Percentiles rank a stretch among this genome's conserved stretches.
Conservation (phyloP, 257 asterid genomes). For the Fraxinus pennsylvanica region DNA sequence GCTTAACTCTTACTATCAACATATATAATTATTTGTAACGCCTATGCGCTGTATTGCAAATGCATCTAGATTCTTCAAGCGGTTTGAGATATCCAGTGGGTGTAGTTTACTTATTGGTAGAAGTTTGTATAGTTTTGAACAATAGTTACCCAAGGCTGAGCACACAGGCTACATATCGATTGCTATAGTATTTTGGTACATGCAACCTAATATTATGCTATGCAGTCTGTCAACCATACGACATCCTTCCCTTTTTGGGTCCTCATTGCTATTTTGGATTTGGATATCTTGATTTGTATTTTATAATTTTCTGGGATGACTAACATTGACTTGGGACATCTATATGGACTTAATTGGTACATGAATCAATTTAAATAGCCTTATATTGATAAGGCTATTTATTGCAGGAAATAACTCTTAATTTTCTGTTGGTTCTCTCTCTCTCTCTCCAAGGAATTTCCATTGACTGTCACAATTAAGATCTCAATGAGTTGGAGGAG, state of each 20-base stretch:
- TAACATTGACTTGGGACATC: background rate
- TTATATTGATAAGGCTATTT: background rate
- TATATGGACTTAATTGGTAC: background rate
- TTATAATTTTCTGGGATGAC: background rate
- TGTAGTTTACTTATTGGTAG: constrained; percentile 1
- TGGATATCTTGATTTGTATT: background rate
- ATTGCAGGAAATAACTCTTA: background rate
- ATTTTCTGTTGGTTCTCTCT: background rate
- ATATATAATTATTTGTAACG: constrained; percentile 5
- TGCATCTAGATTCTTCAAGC: background rate
- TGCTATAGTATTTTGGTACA: background rate
- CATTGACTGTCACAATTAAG: background rate
- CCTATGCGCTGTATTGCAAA: background rate
- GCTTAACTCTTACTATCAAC: constrained; percentile 1
- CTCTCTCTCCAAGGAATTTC: background rate
- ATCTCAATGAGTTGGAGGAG: background rate
- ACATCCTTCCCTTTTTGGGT: background rate
- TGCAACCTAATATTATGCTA: background rate
- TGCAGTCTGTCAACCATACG: background rate
- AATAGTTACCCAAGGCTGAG: background rate
- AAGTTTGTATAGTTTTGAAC: constrained; percentile 6
- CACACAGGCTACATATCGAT: background rate
- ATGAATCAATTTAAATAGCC: background rate
- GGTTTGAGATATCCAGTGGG: constrained; percentile 6
- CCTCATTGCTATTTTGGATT: background rate